phyloP scores from a whole-genome alignment of 345 rosid species.

The Brassica cretica region DNA sequence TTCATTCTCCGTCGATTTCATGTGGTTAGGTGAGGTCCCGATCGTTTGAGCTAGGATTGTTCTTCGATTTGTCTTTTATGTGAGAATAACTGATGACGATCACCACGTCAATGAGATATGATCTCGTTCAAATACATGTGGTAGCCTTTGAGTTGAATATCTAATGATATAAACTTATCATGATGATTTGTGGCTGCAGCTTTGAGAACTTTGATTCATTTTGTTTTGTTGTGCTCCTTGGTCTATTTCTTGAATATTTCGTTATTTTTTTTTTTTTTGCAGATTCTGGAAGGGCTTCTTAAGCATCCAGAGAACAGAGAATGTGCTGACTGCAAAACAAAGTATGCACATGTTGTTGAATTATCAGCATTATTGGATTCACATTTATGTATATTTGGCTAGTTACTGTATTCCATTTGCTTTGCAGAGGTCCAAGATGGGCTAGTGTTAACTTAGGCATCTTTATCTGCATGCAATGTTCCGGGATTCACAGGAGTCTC shows the following conservation, averaged over 20 bases:
- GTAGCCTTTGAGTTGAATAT: constrained; percentile 12
- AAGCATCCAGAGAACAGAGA: constrained; percentile 92
- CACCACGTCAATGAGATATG: background rate
- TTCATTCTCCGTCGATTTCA: background rate
- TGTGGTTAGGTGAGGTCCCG: constrained; percentile 4
- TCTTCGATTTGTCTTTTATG: background rate
- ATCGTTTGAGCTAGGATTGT: constrained; percentile 25
- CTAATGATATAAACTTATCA: background rate
- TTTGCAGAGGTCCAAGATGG: constrained; percentile 96
- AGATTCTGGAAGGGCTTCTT: constrained; percentile 91
- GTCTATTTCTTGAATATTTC: background rate
- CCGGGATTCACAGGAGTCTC: constrained; percentile 96
- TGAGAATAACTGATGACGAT: constrained; percentile 6
- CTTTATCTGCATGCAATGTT: constrained; percentile 98
- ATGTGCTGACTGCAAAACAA: constrained; percentile 98
- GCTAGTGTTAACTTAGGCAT: constrained; percentile 98
- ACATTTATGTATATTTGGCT: constrained; percentile 28
- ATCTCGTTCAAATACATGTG: constrained; percentile 1
- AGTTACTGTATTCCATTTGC: constrained; percentile 24
- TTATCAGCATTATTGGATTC: background rate
- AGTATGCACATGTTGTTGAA: constrained; percentile 51
- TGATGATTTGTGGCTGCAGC: constrained; percentile 5
- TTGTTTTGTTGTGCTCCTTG: constrained; percentile 2
- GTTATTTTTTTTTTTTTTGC: constrained; percentile 32
- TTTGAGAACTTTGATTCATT: constrained; percentile 1